Evolutionary conservation across 495 filamentous ascomycete genomes (phyloP).

Genomic region (Glutinoglossum americanum): DNA sequence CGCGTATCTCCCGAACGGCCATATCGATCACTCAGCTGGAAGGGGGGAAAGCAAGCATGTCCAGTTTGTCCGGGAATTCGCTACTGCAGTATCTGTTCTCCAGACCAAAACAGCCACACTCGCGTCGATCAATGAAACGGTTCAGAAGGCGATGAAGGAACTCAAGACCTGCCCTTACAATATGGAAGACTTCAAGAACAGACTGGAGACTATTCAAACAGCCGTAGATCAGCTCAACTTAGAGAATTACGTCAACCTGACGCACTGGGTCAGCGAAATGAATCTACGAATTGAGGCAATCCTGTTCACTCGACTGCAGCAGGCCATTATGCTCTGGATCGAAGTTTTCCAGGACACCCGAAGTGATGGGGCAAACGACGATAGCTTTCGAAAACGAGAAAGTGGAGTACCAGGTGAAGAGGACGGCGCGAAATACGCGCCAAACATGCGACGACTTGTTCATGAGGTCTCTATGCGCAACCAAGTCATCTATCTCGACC

Average conservation of each 20-base stretch:
- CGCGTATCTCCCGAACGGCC: slow-evolving; percentile 31
- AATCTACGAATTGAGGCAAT: slow-evolving; percentile 65
- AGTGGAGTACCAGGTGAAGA: slow-evolving; percentile 11
- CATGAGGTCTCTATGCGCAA: slow-evolving; percentile 94
- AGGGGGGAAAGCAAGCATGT: slow-evolving; percentile 77
- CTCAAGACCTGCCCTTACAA: slow-evolving; percentile 75
- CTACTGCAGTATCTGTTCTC: slow-evolving; percentile 56
- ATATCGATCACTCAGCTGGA: slow-evolving; percentile 33
- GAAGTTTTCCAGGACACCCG: slow-evolving; percentile 48
- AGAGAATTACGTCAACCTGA: slow-evolving; percentile 82
- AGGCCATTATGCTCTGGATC: slow-evolving; percentile 69
- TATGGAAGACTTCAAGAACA: slow-evolving; percentile 45
- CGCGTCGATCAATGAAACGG: slow-evolving; percentile 53
- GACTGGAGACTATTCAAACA: slow-evolving; percentile 66
- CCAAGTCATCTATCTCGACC: slow-evolving; percentile 86
- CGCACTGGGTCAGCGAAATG: slow-evolving; percentile 66
- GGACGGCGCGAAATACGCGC: slow-evolving; percentile 24
- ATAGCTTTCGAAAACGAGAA: slow-evolving; percentile 21
- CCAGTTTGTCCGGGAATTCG: slow-evolving; percentile 87
- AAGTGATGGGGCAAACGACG: slow-evolving; percentile 21
- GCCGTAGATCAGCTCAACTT: slow-evolving; percentile 88
- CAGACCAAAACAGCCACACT: slow-evolving; percentile 69
- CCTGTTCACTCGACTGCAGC: slow-evolving; percentile 52
- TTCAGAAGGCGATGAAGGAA: slow-evolving; percentile 62
- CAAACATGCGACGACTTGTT: slow-evolving; percentile 43